Evolutionary conservation across 1,284 basidiomycete genomes (phyloP).

Genomic region (Microbotryum violaceum): DNA sequence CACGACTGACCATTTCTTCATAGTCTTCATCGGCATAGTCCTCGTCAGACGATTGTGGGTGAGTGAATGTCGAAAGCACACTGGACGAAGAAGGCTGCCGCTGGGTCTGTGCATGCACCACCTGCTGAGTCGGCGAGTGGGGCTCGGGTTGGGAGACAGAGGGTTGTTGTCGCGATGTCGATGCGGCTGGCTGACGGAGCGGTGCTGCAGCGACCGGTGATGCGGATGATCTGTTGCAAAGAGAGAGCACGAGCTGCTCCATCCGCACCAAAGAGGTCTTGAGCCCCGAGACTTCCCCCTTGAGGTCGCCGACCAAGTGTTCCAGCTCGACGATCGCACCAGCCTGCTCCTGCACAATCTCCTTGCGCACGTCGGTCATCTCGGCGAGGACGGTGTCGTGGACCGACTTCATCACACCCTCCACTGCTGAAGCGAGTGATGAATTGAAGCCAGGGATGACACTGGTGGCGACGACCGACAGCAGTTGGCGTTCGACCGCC

Average conservation of each 20-base stretch:
- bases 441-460: constrained; percentile 65
- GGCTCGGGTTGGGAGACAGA: not conserved
- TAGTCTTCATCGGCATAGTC: constrained; percentile 1
- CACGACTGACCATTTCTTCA: constrained; percentile 10
- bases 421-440: constrained; percentile 61
- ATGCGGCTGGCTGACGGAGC: not conserved
- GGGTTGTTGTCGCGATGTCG: not conserved
- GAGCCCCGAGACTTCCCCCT: constrained; percentile 16
- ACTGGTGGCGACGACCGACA: constrained; percentile 56
- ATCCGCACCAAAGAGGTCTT: constrained; percentile 20
- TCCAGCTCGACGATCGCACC: constrained; percentile 22
- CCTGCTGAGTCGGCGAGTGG: not conserved
- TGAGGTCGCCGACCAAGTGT: constrained; percentile 20
- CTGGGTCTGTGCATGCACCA: not conserved
- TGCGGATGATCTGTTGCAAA: not conserved
- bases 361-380: constrained; percentile 43
- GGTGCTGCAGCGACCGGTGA: not conserved
- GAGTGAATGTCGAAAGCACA: not conserved
- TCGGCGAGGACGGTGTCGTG: constrained; percentile 47
- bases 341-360: constrained; percentile 31
- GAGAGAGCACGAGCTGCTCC: constrained; percentile 15
- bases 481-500: constrained; percentile 49
- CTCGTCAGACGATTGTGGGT: not conserved
- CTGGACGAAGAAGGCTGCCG: not conserved
- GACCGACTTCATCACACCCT: constrained; percentile 64